These are phyloP conservation scores for Rugonectria rugulosa DNA, from an alignment of 2,329 filamentous ascomycete species.

Conservation along the genomic window DNA sequence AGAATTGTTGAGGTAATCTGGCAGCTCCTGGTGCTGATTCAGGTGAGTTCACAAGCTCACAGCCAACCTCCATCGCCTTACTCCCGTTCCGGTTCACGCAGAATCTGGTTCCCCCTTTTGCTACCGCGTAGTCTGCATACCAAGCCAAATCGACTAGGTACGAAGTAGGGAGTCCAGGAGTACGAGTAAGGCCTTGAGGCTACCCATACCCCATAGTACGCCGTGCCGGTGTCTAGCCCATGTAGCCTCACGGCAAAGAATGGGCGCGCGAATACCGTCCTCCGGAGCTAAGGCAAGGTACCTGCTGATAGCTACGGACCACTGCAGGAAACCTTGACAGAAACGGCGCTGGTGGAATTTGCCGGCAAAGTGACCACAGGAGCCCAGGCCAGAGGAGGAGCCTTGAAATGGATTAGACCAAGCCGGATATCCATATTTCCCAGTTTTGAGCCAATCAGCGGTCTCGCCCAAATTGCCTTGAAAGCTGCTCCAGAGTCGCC, in stretches of 20 bases:
- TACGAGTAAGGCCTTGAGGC: background rate
- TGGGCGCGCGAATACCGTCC: slow-evolving; percentile 8
- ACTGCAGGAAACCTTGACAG: slow-evolving; percentile 8
- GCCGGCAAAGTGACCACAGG: slow-evolving; percentile 13
- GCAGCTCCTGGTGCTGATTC: slow-evolving; percentile 12
- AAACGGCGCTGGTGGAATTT: slow-evolving; percentile 22
- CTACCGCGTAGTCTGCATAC: slow-evolving; percentile 11
- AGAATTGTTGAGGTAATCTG: background rate
- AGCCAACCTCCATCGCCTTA: slow-evolving; percentile 3
- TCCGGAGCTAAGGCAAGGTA: slow-evolving; percentile 21
- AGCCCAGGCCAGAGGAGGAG: slow-evolving; percentile 2
- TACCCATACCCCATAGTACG: slow-evolving; percentile 1
- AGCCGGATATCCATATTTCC: slow-evolving; percentile 2
- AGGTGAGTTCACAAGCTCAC: slow-evolving; percentile 16
- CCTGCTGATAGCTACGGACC: too few species aligned
- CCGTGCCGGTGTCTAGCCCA: slow-evolving; percentile 2
- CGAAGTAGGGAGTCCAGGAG: too few species aligned
- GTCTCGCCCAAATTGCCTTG: slow-evolving; percentile 27
- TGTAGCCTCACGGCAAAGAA: slow-evolving; percentile 9
- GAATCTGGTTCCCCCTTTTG: background rate
- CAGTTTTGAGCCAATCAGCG: slow-evolving; percentile 12
- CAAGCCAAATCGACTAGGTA: too few species aligned
- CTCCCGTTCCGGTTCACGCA: background rate
- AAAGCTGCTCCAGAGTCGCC: slow-evolving; percentile 10
- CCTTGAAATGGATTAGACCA: slow-evolving; percentile 4